Evolutionary conservation across 2,329 filamentous ascomycete species (phyloP), one percentile per base, ranked within the genome.

Genomic region (Aspergillus sp.): DNA sequence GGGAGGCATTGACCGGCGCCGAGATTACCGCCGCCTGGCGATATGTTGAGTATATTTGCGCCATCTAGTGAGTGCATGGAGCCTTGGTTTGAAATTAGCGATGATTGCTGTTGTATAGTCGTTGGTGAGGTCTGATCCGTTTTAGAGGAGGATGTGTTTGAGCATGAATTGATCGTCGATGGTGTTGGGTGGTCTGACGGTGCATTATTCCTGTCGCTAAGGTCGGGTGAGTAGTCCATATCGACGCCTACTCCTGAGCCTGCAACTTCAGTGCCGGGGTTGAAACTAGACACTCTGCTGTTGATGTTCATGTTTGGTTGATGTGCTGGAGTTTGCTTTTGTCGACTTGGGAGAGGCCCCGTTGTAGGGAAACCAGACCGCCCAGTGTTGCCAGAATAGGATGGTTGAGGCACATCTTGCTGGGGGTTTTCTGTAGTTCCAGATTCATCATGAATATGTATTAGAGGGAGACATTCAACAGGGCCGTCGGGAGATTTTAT

Each of bases 101-200:
- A 42, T 6, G 50, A 43, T 9, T 52, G 57, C 40, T 57, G 50
- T 34, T 54, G 47, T 36, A 57, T 50, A 37, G 54, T 53, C 13
- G 47, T 47, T 28, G 56, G 56, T 3, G 61, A 59, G 12, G 54
- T 48, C 6, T 61, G 52, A 32, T 66, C 61, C 1, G 45, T 28
- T n/a, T 52, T 59, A 1, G 62, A 60, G 40, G 61, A 61, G 10
- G 65, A 65, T 3, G 56, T 61, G 36, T 65, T 67, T 13, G 65
- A 65, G 5, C 61, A 66, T n/a, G 64, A 61, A 19, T 64, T 64
- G 37, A 65, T 42, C 3, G 64, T 66, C 6, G 59, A 60, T 9
- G 66, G 63, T 5, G 63, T 66, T 8, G 62, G 58, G 31, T 67
- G 61, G 31, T 65, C 63, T 4, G 64, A 66, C 6, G 50, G 51